phyloP scores from a whole-genome alignment of 192 early-diverging fungal species.

The Umbelopsis isabellina region DNA sequence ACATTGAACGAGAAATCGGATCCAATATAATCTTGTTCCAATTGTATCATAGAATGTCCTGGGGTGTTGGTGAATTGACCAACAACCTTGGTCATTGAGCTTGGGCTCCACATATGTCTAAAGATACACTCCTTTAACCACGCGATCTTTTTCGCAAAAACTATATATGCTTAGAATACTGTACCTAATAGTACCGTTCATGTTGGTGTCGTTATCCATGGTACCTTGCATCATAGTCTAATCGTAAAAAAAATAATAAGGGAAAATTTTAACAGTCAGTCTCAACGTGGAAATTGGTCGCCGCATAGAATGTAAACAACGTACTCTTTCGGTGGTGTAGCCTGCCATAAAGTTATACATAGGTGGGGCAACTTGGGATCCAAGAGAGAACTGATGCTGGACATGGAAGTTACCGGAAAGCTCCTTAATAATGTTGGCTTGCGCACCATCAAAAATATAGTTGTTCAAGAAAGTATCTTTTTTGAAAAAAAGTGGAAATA shows the following conservation, averaged over 20 bases:
- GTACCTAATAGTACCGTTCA: constrained; percentile 61
- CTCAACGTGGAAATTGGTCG: neutral
- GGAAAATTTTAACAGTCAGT: neutral
- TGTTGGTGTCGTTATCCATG: constrained; percentile 89
- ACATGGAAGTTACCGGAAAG: constrained; percentile 95
- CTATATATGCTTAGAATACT: neutral
- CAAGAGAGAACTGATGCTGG: constrained; percentile 90
- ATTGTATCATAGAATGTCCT: constrained; percentile 88
- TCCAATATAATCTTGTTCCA: constrained; percentile 93
- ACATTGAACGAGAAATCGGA: constrained; percentile 85
- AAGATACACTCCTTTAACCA: neutral
- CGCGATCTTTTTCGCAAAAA: neutral
- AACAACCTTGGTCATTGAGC: constrained; percentile 66
- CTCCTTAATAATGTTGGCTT: constrained; percentile 91
- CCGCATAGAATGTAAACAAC: constrained; percentile 8
- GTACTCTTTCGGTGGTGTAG: constrained; percentile 77
- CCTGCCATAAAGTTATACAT: constrained; percentile 92
- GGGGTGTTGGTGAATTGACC: constrained; percentile 68
- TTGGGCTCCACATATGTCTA: constrained; percentile 73
- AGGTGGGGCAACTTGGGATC: constrained; percentile 76
- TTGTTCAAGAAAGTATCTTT: constrained; percentile 82
- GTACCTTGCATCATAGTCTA: constrained; percentile 90
- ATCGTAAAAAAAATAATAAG: constrained; percentile 1
- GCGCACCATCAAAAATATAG: constrained; percentile 93
- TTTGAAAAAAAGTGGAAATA: neutral